phyloP scores from a whole-genome alignment of 192 early-diverging fungal genomes.

The Coemansia umbellata region DNA sequence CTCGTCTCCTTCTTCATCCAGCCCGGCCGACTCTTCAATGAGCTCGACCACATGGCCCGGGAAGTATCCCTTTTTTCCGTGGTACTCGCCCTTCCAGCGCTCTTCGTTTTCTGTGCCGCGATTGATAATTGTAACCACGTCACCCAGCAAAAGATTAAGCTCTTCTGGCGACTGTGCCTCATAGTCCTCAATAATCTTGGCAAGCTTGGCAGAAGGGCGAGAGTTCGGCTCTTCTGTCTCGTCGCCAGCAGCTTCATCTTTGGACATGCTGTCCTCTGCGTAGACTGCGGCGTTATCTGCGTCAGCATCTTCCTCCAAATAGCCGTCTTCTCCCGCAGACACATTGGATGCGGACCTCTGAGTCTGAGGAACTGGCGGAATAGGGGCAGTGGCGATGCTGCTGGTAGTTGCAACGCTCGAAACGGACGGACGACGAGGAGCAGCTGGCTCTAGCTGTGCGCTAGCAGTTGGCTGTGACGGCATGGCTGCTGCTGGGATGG shows the following conservation, averaged over 20 bases:
- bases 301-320: not conserved
- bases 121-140: constrained; percentile 66
- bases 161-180: constrained; percentile 61
- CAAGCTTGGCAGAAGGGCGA: constrained; percentile 40
- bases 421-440: constrained; percentile 8
- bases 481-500: constrained; percentile 11
- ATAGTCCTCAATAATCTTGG: constrained; percentile 69
- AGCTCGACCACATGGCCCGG: constrained; percentile 58
- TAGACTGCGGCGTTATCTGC: not conserved
- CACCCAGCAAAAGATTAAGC: constrained; percentile 60
- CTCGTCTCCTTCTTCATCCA: constrained; percentile 20
- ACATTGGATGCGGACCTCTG: not conserved
- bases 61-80: constrained; percentile 73
- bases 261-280: not conserved
- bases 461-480: constrained; percentile 11
- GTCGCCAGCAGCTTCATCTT: constrained; percentile 1
- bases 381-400: not conserved
- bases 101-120: constrained; percentile 52
- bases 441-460: constrained; percentile 3
- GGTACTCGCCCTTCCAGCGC: constrained; percentile 74
- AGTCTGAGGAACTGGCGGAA: not conserved
- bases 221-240: constrained; percentile 10
- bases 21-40: constrained; percentile 31
- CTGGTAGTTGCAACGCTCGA: constrained; percentile 9
- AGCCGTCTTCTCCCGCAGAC: not conserved